Conservation (phyloP, 1,139 yeast genomes). For the Maudiozyma humilis region DNA sequence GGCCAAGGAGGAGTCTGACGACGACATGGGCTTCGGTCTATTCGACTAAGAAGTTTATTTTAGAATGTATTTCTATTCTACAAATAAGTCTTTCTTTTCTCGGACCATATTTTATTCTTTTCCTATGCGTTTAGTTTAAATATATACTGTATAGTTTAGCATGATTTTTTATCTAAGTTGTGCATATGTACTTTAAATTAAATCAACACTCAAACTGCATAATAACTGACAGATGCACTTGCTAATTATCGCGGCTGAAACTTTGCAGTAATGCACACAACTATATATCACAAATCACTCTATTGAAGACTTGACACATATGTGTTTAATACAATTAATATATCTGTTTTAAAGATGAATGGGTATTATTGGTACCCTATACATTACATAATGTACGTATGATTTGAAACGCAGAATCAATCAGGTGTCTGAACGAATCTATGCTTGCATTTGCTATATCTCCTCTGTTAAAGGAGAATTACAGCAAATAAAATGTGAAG, state of each 20-base stretch:
- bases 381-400: slow-evolving; percentile 13
- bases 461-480: not conserved
- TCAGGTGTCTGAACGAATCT: not conserved
- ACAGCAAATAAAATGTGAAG: not conserved
- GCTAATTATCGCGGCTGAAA: too few species aligned
- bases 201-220: not conserved
- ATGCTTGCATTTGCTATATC: not conserved
- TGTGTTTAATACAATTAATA: slow-evolving; percentile 1
- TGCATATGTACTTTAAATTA: not conserved
- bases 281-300: too few species aligned
- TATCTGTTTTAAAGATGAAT: slow-evolving; percentile 8
- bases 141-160: slow-evolving; percentile 1
- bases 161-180: not conserved
- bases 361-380: slow-evolving; percentile 16
- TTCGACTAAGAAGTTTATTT: slow-evolving; percentile 46
- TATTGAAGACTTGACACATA: too few species aligned
- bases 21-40: slow-evolving; percentile 81
- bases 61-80: not conserved
- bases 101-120: slow-evolving; percentile 5
- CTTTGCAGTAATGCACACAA: too few species aligned
- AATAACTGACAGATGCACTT: too few species aligned
- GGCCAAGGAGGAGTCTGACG: slow-evolving; percentile 57
- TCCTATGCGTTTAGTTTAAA: slow-evolving; percentile 2
- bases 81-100: slow-evolving; percentile 1
- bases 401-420: slow-evolving; percentile 3